Base-by-base conservation (phyloP, 2,329 filamentous ascomycete genomes). In the Nothomitra cinnamomea region DNA sequence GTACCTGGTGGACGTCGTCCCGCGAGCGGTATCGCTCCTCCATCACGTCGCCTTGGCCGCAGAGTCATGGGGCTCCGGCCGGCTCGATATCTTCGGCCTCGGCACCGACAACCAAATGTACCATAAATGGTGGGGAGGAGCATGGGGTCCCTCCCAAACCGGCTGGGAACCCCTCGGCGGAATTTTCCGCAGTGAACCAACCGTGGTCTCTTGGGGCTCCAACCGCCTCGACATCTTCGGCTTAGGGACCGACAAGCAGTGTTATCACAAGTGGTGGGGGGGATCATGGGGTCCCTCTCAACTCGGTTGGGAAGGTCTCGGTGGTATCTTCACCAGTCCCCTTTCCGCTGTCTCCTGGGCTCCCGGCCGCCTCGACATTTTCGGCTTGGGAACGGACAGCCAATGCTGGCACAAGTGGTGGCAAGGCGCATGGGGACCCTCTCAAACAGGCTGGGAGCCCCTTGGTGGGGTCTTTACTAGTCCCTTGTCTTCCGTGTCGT, bases 61-160 rank as follows among this genome's bases (percentile, higher is more conserved):
- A n/a, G 52, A 57, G 2, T 56, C 57, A 19, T 61, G 59, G 59
- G 55, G 43, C 6, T 22, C 53, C 15, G 55, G 57, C 8, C 56
- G 58, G 17, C 57, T 61, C 17, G 58, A 59, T 50, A 57, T 60
- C 48, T 60, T 60, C 51, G 55, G 55, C n/a, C 53, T 61, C 12
- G 59, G 55, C 28, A 56, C 57, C 13, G 54, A 60, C 51, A 57
- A 56, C 17, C 51, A 51, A 6, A 50, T 60, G 53, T 59, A 54
- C 22, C 59, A 61, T 36, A 58, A 59, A 22, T 58, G 49, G 51
- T 59, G 55, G 56, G 52, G 56, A 42, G 58, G 57, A 17, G 36
- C 40, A 56, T 56, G 57, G 50, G 17, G 55, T 53, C 54, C 55
- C 36, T 47, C 57, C 54, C 52, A 57, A 56, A 4, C 10, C 28